These are phyloP conservation scores for Phyllosticta capitalensis DNA, from an alignment of 2,329 filamentous ascomycete genomes.

Conservation along the genomic window DNA sequence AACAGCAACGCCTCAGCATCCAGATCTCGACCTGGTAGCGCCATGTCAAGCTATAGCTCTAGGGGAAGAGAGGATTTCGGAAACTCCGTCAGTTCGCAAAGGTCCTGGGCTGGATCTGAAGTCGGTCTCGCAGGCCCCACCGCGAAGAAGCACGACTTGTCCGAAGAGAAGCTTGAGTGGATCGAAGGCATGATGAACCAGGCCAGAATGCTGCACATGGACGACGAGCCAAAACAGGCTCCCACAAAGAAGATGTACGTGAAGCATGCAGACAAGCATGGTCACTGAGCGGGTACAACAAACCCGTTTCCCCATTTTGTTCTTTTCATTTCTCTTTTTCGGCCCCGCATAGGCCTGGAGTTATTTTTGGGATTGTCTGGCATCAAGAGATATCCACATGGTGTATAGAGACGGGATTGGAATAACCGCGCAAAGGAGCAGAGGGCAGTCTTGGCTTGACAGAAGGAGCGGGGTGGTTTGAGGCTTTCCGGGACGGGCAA, in stretches of 20 bases:
- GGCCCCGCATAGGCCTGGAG: neutral
- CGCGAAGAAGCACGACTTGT: conserved; percentile 52
- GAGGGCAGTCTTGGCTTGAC: neutral
- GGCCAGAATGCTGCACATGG: conserved; percentile 50
- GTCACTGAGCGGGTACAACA: neutral
- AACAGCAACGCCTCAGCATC: neutral
- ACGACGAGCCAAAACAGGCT: neutral
- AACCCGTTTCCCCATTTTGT: neutral
- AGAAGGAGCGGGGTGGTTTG: neutral
- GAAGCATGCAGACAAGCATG: conserved; percentile 2
- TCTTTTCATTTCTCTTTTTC: neutral
- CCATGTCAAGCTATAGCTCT: conserved; percentile 5
- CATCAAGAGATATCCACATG: conserved; percentile 10
- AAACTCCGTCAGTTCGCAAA: conserved; percentile 20
- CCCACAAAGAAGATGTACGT: conserved; percentile 6
- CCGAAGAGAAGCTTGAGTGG: conserved; percentile 67
- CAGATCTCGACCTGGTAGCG: conserved; percentile 5
- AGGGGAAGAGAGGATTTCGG: conserved; percentile 14
- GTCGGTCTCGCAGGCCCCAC: conserved; percentile 64
- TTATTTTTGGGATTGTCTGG: neutral
- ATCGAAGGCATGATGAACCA: conserved; percentile 76
- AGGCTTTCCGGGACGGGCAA: neutral
- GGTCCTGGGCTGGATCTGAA: conserved; percentile 30
- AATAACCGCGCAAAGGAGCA: neutral
- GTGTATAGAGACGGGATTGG: conserved; percentile 5